Base-by-base conservation (phyloP, 2,329 filamentous ascomycete species). In the Neoscytalidium dimidiatum region DNA sequence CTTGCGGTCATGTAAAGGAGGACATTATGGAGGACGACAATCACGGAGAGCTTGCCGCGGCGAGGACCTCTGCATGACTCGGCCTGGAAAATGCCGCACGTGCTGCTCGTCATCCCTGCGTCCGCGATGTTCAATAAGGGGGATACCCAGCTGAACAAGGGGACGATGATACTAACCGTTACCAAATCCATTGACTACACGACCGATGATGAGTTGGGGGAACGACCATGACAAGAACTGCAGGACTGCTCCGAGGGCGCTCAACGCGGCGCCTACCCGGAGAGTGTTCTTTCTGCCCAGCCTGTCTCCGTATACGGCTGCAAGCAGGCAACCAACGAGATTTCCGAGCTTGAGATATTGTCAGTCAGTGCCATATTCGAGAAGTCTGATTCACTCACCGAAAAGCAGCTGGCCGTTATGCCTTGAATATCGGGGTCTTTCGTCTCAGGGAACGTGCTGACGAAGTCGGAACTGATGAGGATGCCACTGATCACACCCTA, bases 401-500 rank as follows among this genome's bases (percentile, higher is more conserved):
- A 70, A 31, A 71, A 71, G 60, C 68, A 70, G 43, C 69, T 71
- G n/a, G 69, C 66, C 35, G 69, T 70, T 35, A 70, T 71, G 8
- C 69, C 69, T 44, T 71, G 67, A 41, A 71, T 69, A 43, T 69
- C 65, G 1, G 69, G 58, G 29, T 67, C 62, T 28, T 64, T 68
- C 29, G 69, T 70, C 51, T 71, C 65, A 2, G 70, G 70, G 62
- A 71, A 71, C 8, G 63, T 64, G 26, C 67, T 28, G 57, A 71
- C 67, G 62, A 71, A 71, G 48, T 69, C 65, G 2, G 60, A 63
- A 46, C 68, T 67, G 61, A 70, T 71, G 19, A 69, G 56, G 43
- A 69, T 68, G 9, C 68, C 68, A 9, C 58, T 64, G 14, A 56
- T 67, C 28, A 69, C 65, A 43, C 68, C 68, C 64, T 67, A 41